Base-by-base conservation (phyloP, 163 green algal genomes). In the Scenedesmus sp. region DNA sequence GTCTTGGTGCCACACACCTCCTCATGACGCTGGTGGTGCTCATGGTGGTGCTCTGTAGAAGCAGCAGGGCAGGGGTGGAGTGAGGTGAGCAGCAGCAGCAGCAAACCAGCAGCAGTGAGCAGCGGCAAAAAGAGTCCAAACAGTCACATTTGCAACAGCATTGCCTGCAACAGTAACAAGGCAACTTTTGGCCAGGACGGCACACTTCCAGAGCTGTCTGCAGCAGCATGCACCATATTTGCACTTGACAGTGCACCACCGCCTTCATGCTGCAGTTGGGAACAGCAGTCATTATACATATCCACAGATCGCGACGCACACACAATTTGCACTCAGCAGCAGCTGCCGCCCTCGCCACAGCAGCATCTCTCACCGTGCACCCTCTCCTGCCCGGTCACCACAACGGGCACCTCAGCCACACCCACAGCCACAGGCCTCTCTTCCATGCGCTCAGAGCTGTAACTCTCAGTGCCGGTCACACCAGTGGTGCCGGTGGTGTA, bases 361-460 rank as follows among this genome's bases (percentile, higher is more conserved):
- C 76, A 83, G 43, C 33, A 53, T 2, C 43, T 43, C 40, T 42
- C 33, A 59, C 79, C 42, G 30, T 76, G 65, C 65, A 76, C 65
- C 65, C 79, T 61, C 42, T 73, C 49, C 81, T 83, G 85, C 85
- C 73, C 85, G 42, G 68, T 84, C 18, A 79, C 76, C 13, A 91
- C 72, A 9, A 91, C 56, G 26, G 86, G 86, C 53, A 91, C 86
- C 86, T 86, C 86, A 43, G 85, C 85, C 13, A 90, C 85, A 24
- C 86, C 86, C 13, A 88, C 59, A 88, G 24, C 83, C 16, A 88
- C 83, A 35, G 83, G 83, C 1, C 59, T n/a, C 83, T 88, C 83
- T 10, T 59, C 33, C 16, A 91, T 46, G 0, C 51, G 7, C 0
- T 86, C 86, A 1, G 65, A 35, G 65, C 59, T 35, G 2, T 72